Base-by-base conservation (phyloP, 805 yeast species). In the Suhomyces faveliae region DNA sequence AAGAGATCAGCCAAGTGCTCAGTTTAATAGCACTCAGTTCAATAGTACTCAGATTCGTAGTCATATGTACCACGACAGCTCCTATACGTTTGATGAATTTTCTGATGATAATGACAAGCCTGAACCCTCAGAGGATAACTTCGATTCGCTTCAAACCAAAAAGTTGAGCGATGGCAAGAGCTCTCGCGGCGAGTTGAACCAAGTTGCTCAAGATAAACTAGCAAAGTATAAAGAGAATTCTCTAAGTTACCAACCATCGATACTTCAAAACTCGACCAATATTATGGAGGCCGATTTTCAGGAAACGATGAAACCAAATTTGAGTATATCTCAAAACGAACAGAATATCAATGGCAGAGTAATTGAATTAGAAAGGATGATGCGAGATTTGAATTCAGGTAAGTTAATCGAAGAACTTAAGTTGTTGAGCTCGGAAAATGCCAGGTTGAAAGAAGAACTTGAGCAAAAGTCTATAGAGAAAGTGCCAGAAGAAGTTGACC, bases 61-160 rank as follows among this genome's bases (percentile, higher is more conserved):
- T 17, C 46, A 35, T 24, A 19, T 21, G 25, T 25, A 13, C 22
- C 20, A 48, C 27, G 60, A 56, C 21, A 61, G 65, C 24, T 59
- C 67, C 4, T 70, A 64, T 45, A 70, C 75, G 2, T 67, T 60
- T 52, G 74, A 69, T 42, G 70, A 65, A 35, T 38, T 51, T 13
- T 51, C 61, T 1, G 59, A 60, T 17, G 49, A 47, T 13, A 50
- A 50, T 22, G 51, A 49, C 13, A 37, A 43, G n/a, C 13, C 42
- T 11, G 21, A 21, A 19, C 19, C 27, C 8, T 41, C 33, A 2
- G 17, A n/a, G 11, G 23, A 21, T 15, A 39, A 45, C 4, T 30
- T 38, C 17, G 48, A 46, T 17, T 46, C 52, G 1, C 22, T 41
- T 8, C 35, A 40, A 15, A 42, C 45, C 12, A 29, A 35, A 22